Evolutionary conservation across 768 basidiomycete genomes (phyloP).

Genomic region (Nidularia pulvinata): DNA sequence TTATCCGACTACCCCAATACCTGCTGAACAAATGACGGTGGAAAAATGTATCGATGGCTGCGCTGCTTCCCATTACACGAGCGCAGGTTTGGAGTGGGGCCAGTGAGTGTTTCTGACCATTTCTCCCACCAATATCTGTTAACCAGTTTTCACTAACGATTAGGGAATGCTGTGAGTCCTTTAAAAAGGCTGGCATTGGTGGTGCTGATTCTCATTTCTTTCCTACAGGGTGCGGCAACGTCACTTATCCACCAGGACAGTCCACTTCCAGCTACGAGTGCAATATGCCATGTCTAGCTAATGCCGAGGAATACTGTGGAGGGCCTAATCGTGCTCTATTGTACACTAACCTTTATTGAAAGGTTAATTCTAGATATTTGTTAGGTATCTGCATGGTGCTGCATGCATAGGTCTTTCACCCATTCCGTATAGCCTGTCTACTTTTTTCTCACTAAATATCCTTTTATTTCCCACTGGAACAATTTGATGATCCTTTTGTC

Average conservation of each 20-base stretch:
- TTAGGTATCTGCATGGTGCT: not conserved
- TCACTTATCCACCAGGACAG: conserved; percentile 5
- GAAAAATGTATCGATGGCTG: conserved; percentile 13
- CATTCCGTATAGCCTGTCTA: not conserved
- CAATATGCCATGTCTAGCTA: conserved; percentile 10
- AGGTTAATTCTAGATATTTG: not conserved
- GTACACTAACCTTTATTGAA: not conserved
- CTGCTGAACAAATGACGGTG: conserved; percentile 15
- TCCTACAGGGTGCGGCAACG: conserved; percentile 9
- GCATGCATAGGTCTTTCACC: not conserved
- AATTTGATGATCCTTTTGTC: too few species aligned
- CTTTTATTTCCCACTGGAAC: too few species aligned
- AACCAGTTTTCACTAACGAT: not conserved
- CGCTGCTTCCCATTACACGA: conserved; percentile 8
- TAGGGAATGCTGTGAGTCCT: conserved; percentile 12
- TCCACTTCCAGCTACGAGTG: conserved; percentile 4
- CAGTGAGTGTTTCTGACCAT: conserved; percentile 6
- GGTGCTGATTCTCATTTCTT: not conserved
- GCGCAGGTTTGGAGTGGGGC: conserved; percentile 13
- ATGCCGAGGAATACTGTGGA: conserved; percentile 14
- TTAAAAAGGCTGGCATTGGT: not conserved
- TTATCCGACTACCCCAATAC: conserved; percentile 5
- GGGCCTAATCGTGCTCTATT: conserved; percentile 3
- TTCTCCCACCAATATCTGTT: not conserved
- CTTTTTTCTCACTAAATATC: too few species aligned